Evolutionary conservation across 2,329 filamentous ascomycete genomes (phyloP), one percentile per base, ranked within the genome.

Genomic region (Fusarium palustre): DNA sequence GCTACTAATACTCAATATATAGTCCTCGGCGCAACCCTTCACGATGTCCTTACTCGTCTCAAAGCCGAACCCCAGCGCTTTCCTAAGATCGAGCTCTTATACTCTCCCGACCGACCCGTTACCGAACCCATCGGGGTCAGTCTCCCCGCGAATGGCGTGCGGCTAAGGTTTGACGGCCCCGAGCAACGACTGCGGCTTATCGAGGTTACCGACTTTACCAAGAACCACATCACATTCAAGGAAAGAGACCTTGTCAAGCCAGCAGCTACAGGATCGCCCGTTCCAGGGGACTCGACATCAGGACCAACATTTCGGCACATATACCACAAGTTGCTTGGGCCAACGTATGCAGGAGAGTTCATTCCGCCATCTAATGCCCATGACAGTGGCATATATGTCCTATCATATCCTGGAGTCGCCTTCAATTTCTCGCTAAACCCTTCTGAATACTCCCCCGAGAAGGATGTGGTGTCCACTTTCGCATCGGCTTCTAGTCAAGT

Each of bases 341-440:
- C 94, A 20, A 97, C 95, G 0, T 98, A 97, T 77, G 92, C 92
- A 2, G 96, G 96, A 68, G 96, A 99, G 82, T 99, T 95, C 76
- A 86, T 97, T 38, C 86, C 91, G 11, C 88, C 92, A 1, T 75
- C 82, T 2, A 83, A 82, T 5, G 81, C 84, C 36, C 81, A 83
- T 42, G 84, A 85, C 13, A 83, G 84, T 18, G 94, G 94, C 18
- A 91, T 89, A 24, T 99, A 98, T 76, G 90, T 97, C 34, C 83
- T 99, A 34, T 98, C 95, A 3, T 99, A 97, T 80, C 94, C 95
- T 1, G 96, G 96, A 1, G 90, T 99, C 31, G 93, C 95, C 1
- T 97, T 98, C 77, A 94, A 92, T 38, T 99, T 99, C 70, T 90
- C 93, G 1, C 83, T 98, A 31, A 86, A 90, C 50, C 83, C 87